Base-by-base conservation (phyloP, 768 basidiomycete genomes). In the Boletus insuetus region DNA sequence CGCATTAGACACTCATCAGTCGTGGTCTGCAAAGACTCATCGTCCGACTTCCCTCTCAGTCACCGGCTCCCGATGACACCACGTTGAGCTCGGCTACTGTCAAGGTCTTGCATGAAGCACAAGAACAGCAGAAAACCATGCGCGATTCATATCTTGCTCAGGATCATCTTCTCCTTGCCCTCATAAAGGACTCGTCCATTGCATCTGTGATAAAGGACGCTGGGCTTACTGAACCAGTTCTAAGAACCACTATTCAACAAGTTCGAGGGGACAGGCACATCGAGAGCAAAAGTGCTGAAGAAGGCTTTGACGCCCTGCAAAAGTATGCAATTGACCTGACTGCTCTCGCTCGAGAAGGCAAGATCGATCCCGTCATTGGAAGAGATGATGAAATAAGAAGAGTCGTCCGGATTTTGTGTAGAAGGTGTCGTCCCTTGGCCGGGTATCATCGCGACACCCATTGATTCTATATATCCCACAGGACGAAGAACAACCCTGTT, bases 401-500 rank as follows among this genome's bases (percentile, higher is more conserved):
- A 43, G 84, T 81, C 39, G 81, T 94, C 51, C 87, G 92, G 42
- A 91, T 94, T 61, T 79, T 94, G 34, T 93, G 90, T 60, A 75
- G 89, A 77, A 82, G 87, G 85, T 85, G 16, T 17, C 26, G n/a
- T 55, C n/a, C 49, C 24, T 41, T 8, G 1, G 2, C 35, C 22
- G 10, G 29, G 11, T 12, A 12, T 49, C 22, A 16, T 37, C 8
- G 2, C 22, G 19, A 16, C 38, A 3, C 17, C 6, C 34, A 8
- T 59, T 70, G 32, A 73, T 52, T 3, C 10, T 42, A 31, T 31
- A 4, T 26, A 8, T 34, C 24, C 5, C 2, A n/a, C 46, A 89
- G 95, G 67, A 97, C 94, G 3, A 98, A 98, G 73, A 95, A 94
- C 67, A 97, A 96, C 64, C 94, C 96, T n/a, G 92, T 97, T 39